These are phyloP conservation scores for Macrophomina pseudophaseolina DNA, from an alignment of 2,329 filamentous ascomycete species.

Conservation along the genomic window DNA sequence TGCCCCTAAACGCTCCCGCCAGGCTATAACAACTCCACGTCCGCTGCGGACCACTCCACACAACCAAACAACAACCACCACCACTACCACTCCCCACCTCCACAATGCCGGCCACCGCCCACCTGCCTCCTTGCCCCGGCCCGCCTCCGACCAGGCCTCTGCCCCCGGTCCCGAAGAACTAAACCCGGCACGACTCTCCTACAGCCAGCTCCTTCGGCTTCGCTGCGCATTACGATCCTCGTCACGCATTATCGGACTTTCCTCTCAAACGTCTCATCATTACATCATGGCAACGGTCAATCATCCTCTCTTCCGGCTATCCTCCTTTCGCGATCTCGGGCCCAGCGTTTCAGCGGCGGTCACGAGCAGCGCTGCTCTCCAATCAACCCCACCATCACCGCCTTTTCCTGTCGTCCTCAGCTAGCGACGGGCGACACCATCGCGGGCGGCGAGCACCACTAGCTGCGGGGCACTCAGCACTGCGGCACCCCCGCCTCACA, in stretches of 20 bases:
- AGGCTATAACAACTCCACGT: neutral
- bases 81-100: conserved; percentile 30
- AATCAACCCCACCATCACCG: conserved; percentile 26
- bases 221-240: conserved; percentile 22
- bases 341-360: conserved; percentile 24
- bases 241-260: conserved; percentile 26
- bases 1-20: conserved; percentile 26
- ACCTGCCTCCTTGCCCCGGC: conserved; percentile 54
- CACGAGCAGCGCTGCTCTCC: conserved; percentile 19
- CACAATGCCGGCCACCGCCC: conserved; percentile 47
- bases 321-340: conserved; percentile 6
- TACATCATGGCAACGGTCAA: conserved; percentile 24
- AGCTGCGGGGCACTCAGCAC: conserved; percentile 6
- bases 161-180: conserved; percentile 52
- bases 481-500: conserved; percentile 3
- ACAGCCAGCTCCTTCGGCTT: conserved; percentile 1
- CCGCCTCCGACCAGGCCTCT: conserved; percentile 55
- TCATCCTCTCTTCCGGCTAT: conserved; percentile 15
- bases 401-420: conserved; percentile 2
- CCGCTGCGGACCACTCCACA: neutral
- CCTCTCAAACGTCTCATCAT: conserved; percentile 21
- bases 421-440: neutral
- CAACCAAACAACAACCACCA: conserved; percentile 4
- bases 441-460: conserved; percentile 1
- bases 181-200: conserved; percentile 30